Conservation (phyloP, 1,139 yeast species). For the Debaryomyces singareniensis region DNA sequence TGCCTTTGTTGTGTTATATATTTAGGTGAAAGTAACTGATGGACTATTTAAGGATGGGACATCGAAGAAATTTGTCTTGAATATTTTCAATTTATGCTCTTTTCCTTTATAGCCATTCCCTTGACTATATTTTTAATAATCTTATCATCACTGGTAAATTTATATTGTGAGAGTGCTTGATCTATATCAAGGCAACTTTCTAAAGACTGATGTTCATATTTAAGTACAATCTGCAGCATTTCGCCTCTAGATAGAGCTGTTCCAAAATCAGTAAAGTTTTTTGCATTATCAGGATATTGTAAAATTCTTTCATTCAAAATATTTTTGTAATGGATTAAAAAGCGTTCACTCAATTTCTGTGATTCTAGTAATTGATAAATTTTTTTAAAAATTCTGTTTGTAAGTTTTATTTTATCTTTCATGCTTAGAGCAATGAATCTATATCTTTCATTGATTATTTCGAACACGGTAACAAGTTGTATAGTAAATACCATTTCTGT, state of each 20-base stretch:
- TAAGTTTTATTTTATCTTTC: slow-evolving; percentile 23
- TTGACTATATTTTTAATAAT: slow-evolving; percentile 19
- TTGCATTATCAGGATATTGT: slow-evolving; percentile 34
- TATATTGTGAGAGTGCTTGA: slow-evolving; percentile 23
- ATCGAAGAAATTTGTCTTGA: too few relatives aligned
- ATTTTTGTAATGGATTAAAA: slow-evolving; percentile 22
- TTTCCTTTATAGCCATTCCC: too few relatives aligned
- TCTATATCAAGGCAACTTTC: slow-evolving; percentile 30
- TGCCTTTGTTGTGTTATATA: too few relatives aligned
- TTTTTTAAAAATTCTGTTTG: slow-evolving; percentile 42
- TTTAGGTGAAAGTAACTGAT: too few relatives aligned
- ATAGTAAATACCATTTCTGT: slow-evolving; percentile 51
- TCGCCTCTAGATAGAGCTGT: slow-evolving; percentile 13
- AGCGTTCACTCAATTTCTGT: slow-evolving; percentile 31
- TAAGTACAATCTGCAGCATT: slow-evolving; percentile 51
- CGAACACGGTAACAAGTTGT: slow-evolving; percentile 44
- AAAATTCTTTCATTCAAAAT: slow-evolving; percentile 29
- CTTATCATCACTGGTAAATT: slow-evolving; percentile 51
- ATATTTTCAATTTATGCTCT: too few relatives aligned
- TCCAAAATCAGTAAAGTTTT: slow-evolving; percentile 15
- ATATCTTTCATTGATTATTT: slow-evolving; percentile 24
- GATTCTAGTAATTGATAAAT: slow-evolving; percentile 41
- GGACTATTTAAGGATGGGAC: too few relatives aligned
- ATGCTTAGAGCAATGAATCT: slow-evolving; percentile 23
- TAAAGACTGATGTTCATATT: slow-evolving; percentile 48